Evolutionary conservation across 306 rosid genomes (phyloP).

Genomic region (Dryas alaskensis): DNA sequence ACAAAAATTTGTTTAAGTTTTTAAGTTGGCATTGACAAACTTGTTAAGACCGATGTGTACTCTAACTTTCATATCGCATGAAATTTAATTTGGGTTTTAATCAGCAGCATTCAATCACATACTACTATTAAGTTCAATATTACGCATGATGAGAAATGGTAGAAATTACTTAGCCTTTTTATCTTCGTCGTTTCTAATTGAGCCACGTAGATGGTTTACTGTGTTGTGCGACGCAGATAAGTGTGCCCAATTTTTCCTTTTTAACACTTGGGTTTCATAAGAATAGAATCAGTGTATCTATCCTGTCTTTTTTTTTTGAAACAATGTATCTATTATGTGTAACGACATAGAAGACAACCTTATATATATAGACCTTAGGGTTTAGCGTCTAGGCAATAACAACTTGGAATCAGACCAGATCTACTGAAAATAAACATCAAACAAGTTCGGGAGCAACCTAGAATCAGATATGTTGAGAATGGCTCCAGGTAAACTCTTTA

Average conservation of each 20-base stretch:
- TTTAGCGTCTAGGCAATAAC: too few relatives aligned
- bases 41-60: neutral
- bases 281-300: neutral
- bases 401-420: too few relatives aligned
- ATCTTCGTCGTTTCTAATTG: neutral
- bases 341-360: neutral
- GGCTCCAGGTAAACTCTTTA: constrained; percentile 25
- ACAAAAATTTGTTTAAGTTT: neutral
- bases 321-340: too few relatives aligned
- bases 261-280: too few relatives aligned
- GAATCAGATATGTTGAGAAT: constrained; percentile 7
- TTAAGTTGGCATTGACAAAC: neutral
- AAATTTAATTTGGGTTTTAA: neutral
- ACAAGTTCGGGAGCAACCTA: too few relatives aligned
- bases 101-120: neutral
- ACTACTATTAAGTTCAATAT: neutral
- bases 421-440: too few relatives aligned
- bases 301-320: neutral
- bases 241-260: neutral
- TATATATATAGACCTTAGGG: neutral
- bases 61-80: neutral
- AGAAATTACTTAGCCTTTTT: neutral
- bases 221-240: neutral
- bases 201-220: neutral
- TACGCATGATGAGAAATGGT: neutral